Base-by-base conservation (phyloP, 768 basidiomycete species). In the Phanerodontia chrysosporium region DNA sequence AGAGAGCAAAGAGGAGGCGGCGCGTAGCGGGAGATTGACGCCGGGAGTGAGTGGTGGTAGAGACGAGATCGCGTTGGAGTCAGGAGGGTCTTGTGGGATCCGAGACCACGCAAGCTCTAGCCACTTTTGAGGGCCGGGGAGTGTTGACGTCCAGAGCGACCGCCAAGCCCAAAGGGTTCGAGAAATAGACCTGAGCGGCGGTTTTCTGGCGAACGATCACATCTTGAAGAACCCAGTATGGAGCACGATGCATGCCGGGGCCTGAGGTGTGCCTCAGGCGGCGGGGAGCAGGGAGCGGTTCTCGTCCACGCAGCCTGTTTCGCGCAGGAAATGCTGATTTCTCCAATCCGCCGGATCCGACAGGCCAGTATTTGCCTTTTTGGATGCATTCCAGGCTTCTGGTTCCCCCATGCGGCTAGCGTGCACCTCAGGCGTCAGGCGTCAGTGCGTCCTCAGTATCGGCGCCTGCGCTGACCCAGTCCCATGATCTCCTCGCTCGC, bases 391-490 rank as follows among this genome's bases (percentile, higher is more conserved):
- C 74, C 79, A 77, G 76, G 78, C 76, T 79, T 75, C 74, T 72
- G 75, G 68, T 71, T 77, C 73, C 78, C 75, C 69, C 69, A 73
- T 81, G 75, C 77, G 76, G 77, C 75, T 80, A 76, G 76, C 67
- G 74, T 72, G 52, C 58, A 64, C 25, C 53, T 30, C 39, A 25
- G 51, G 51, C 57, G 55, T 51, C 58, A 28, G 55, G 39, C 39
- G 39, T 42, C 39, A 42, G 39, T 42, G 32, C 13, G 35, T n/a
- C 35, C 48, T 42, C 61, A 27, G 49, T 54, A 58, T 49, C 65
- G 49, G 62, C 62, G 61, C 63, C 49, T 59, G 45, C 45, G 16
- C 49, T 58, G 42, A 51, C 60, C 32, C 53, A 54, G 62, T 64
- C 64, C 49, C 66, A 65, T 65, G 66, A 67, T 64, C 58, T 60